Base-by-base conservation (phyloP, 306 rosid genomes). In the Potentilla sterilis region DNA sequence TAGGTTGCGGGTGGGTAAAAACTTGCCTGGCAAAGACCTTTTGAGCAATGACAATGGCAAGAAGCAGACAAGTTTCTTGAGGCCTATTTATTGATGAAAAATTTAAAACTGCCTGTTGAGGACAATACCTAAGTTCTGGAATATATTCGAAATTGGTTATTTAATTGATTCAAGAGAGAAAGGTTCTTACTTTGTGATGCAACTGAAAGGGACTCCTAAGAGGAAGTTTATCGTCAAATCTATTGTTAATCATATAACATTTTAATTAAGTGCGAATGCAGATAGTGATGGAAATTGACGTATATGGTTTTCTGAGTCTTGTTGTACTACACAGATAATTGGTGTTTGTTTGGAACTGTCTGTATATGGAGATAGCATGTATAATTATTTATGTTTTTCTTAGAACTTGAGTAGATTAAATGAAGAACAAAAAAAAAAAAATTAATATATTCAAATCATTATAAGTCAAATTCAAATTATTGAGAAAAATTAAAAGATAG, bases 121-220 rank as follows among this genome's bases (percentile, higher is more conserved):
- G 81, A 46, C 57, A 67, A 15, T 21, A 43, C 59, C 77, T n/a
- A 75, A 51, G 71, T 80, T 75, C 69, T 69, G 77, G 61, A 28
- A 7, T 32, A 22, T 64, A n/a, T 40, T 75, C 24, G 72, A 18
- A 62, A 28, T n/a, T 19, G 66, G 57, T n/a, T 65, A 61, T 35
- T 59, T 28, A 2, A 14, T 75, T 65, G 82, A 41, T 72, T 51
- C 0, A 59, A 61, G 72, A 47, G 65, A 70, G 65, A 28, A 61
- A 78, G 19, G 46, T 49, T 52, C 58, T 67, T 40, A 41, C 9
- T 67, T 67, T 43, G 9, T 13, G 66, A 70, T 2, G 46, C 69
- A 51, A 32, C 59, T 58, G 64, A 75, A 70, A 24, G 40, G 74
- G 78, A 63, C 55, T 59, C 67, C 40, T 69, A 19, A 14, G 43